Percentiles rank a stretch among this genome's conserved stretches.
These are phyloP conservation scores for Phialophora verrucosa DNA, from an alignment of 2,329 filamentous ascomycete genomes.

Conservation along the genomic window DNA sequence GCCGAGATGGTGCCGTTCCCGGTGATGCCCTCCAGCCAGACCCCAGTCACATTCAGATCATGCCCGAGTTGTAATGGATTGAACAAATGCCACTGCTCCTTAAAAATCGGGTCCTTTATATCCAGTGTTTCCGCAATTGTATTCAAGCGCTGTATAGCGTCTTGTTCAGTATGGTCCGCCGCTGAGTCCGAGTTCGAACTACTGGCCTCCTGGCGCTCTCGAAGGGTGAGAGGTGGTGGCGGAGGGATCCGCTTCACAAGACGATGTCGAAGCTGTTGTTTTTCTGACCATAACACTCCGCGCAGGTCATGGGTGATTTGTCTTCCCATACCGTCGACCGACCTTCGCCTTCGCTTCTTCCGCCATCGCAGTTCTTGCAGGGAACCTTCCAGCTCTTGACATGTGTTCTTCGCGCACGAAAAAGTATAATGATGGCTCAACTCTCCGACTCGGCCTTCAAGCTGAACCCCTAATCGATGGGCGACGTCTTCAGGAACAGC, in stretches of 20 bases:
- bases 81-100: conserved; percentile 93
- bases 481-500: conserved; percentile 73
- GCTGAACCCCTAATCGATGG: conserved; percentile 71
- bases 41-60: conserved; percentile 92
- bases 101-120: conserved; percentile 89
- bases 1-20: conserved; percentile 88
- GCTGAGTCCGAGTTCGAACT: conserved; percentile 20
- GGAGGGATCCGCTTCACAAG: conserved; percentile 64
- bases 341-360: conserved; percentile 39
- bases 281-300: conserved; percentile 76
- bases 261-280: conserved; percentile 69
- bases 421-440: conserved; percentile 86
- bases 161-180: conserved; percentile 43
- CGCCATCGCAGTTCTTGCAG: conserved; percentile 61
- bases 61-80: conserved; percentile 82
- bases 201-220: conserved; percentile 17
- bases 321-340: conserved; percentile 12
- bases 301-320: conserved; percentile 65
- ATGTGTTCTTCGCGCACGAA: conserved; percentile 65
- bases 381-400: conserved; percentile 59
- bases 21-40: conserved; percentile 90
- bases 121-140: conserved; percentile 68
- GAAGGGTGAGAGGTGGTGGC: conserved; percentile 39
- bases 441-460: conserved; percentile 81
- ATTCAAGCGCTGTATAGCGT: conserved; percentile 63